These are phyloP conservation scores for Saitozyma podzolica DNA, from an alignment of 768 basidiomycete species.

Conservation along the genomic window DNA sequence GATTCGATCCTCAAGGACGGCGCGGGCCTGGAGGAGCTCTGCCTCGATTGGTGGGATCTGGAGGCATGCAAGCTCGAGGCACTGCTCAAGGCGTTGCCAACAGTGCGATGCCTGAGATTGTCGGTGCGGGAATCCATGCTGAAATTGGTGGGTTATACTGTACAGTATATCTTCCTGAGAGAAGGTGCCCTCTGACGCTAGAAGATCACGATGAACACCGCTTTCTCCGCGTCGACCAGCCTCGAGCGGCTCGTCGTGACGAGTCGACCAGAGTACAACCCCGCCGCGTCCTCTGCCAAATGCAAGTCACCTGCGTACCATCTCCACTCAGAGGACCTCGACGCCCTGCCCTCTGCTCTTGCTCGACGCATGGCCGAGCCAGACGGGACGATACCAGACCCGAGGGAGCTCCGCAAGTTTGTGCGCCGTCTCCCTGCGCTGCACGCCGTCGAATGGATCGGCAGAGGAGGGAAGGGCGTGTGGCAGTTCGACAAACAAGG, in stretches of 20 bases:
- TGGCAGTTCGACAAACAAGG: slow-evolving; percentile 11
- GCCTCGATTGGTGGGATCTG: slow-evolving; percentile 24
- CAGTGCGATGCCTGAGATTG: slow-evolving; percentile 7
- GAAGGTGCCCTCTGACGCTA: too few relatives aligned
- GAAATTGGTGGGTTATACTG: slow-evolving; percentile 1
- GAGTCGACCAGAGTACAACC: slow-evolving; percentile 5
- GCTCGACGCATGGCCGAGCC: not conserved
- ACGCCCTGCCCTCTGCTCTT: not conserved
- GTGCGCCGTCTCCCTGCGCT: slow-evolving; percentile 17
- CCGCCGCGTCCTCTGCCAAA: too few relatives aligned
- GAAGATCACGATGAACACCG: not conserved
- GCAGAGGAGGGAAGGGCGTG: slow-evolving; percentile 21
- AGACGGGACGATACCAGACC: slow-evolving; percentile 17
- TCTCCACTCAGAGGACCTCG: not conserved
- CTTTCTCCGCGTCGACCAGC: not conserved
- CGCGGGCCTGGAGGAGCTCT: slow-evolving; percentile 8
- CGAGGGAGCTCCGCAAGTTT: slow-evolving; percentile 20
- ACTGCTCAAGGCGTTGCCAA: slow-evolving; percentile 1
- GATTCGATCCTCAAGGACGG: slow-evolving; percentile 1
- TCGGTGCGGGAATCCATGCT: slow-evolving; percentile 1
- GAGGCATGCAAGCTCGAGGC: slow-evolving; percentile 3
- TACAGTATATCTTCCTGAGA: not conserved
- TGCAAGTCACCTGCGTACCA: not conserved
- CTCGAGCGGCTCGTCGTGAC: not conserved
- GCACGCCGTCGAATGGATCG: slow-evolving; percentile 11